Evolutionary conservation across 352 stramenopile genomes (phyloP), one percentile per base, ranked within the genome.

Genomic region (Phytophthora brassicae): DNA sequence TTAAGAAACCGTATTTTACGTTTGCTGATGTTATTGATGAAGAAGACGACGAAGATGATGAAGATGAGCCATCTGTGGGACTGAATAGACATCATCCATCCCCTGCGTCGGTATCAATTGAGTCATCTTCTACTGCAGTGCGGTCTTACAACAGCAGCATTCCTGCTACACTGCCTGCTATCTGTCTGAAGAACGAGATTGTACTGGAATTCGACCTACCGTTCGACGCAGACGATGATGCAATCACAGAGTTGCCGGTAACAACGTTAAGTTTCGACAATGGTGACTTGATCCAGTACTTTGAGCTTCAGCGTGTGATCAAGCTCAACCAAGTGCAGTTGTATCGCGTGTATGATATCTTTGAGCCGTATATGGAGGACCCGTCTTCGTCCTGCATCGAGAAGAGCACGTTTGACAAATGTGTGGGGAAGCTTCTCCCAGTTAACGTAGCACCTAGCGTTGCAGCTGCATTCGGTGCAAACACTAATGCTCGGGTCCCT

Each of bases 201-300:
- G 79, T 94, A 28, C 68, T 95, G 4, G 83, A 92, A 29, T 95
- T 95, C 49, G 86, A 94, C 17, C 55, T 95, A 17, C 78, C 80
- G 16, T 81, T 94, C 26, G 81, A 92, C 46, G 66, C 55, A 1
- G 69, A 86, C 19, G 75, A 88, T 28, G 79, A 92, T 45, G 74
- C 79, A 4, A 76, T 83, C 13, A 80, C 75, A 0, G 81, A 91
- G 53, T 52, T 91, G 22, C 84, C 84, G 3, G 45, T 95, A 16
- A 87, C 72, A 19, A 90, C 73, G 0, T 57, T 95, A 26, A 83
- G 79, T 43, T 94, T 92, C 13, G 77, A 92, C 54, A 95, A 95
- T 53, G 86, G 86, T 4, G 83, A 95, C 42, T 49, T 95, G 56
- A 81, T 95, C 24, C 84, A 89, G 63, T 95, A 89, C 45, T 79